A percentile compares a stretch with the other conserved stretches of the same genome.
phyloP scores from a whole-genome alignment of 2,329 filamentous ascomycete species.

The Mariannaea elegans region DNA sequence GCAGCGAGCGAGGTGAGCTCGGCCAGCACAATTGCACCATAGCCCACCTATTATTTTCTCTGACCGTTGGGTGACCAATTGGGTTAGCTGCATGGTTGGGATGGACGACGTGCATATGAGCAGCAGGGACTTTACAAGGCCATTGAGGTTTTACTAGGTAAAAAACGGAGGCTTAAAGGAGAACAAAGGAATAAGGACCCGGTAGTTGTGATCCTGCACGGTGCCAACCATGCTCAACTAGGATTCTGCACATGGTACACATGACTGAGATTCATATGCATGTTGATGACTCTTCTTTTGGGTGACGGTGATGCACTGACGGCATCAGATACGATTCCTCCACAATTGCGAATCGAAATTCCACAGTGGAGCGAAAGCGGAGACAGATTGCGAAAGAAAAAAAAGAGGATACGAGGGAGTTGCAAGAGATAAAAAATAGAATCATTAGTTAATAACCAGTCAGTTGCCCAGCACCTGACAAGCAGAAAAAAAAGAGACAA shows the following conservation, averaged over 20 bases:
- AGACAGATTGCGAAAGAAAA: slow-evolving; percentile 13
- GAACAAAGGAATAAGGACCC: slow-evolving; percentile 4
- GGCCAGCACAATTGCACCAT: slow-evolving; percentile 23
- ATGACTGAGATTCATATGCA: slow-evolving; percentile 4
- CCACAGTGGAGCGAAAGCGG: slow-evolving; percentile 20
- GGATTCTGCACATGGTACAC: slow-evolving; percentile 11
- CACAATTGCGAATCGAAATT: slow-evolving; percentile 19
- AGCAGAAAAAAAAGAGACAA: slow-evolving; percentile 29
- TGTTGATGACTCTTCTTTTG: neutral
- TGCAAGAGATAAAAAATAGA: slow-evolving; percentile 8
- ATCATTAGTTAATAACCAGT: neutral
- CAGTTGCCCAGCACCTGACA: slow-evolving; percentile 32
- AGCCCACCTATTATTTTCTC: neutral
- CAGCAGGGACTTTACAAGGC: neutral
- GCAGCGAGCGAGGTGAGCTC: slow-evolving; percentile 37
- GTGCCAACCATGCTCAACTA: slow-evolving; percentile 14
- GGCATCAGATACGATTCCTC: slow-evolving; percentile 17
- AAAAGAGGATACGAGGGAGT: neutral
- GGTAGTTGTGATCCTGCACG: slow-evolving; percentile 8
- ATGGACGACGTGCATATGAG: slow-evolving; percentile 17
- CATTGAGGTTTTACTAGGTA: neutral
- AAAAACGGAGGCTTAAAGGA: slow-evolving; percentile 12
- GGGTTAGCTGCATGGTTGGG: slow-evolving; percentile 25
- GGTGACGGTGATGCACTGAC: slow-evolving; percentile 2
- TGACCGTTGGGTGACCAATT: slow-evolving; percentile 32